A percentile compares a stretch with the other conserved stretches of the same genome.
phyloP scores from a whole-genome alignment of 345 rosid species.

The Leavenworthia alabamica region DNA sequence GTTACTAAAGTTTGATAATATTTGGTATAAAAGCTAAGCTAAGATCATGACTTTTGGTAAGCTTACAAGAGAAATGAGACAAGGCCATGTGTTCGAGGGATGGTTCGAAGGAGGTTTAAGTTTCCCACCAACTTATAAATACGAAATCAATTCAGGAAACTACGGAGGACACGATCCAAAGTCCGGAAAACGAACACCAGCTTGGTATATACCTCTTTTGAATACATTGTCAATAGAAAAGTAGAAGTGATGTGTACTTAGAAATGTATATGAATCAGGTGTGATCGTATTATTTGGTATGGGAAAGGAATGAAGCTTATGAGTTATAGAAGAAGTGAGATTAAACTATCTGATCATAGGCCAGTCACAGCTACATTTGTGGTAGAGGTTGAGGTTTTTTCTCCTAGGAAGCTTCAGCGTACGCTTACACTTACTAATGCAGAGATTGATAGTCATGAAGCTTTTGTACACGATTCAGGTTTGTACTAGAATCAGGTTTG shows the following conservation, averaged over 20 bases:
- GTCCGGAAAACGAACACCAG: slow-evolving; percentile 70
- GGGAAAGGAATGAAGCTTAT: slow-evolving; percentile 81
- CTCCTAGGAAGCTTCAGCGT: slow-evolving; percentile 60
- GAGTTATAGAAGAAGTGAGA: slow-evolving; percentile 66
- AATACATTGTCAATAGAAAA: neutral
- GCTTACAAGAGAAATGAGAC: slow-evolving; percentile 63
- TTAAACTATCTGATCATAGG: slow-evolving; percentile 75
- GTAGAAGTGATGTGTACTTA: neutral
- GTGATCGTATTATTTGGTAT: slow-evolving; percentile 77
- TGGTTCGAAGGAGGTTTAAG: slow-evolving; percentile 73
- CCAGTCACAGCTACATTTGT: slow-evolving; percentile 74
- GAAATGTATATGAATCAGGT: slow-evolving; percentile 34
- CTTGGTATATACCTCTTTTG: slow-evolving; percentile 43
- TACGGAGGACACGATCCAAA: slow-evolving; percentile 63
- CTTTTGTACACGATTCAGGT: neutral
- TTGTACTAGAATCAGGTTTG: neutral
- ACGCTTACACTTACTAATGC: slow-evolving; percentile 79
- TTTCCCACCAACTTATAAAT: slow-evolving; percentile 89
- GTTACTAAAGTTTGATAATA: neutral
- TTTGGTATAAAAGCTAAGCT: neutral
- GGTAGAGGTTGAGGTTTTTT: slow-evolving; percentile 78
- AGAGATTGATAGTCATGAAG: slow-evolving; percentile 44
- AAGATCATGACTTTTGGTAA: slow-evolving; percentile 31
- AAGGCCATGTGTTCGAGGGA: slow-evolving; percentile 75
- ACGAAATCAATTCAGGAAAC: slow-evolving; percentile 61